phyloP scores from a whole-genome alignment of 1,284 basidiomycete species.

The Cryptococcus maquisensis region DNA sequence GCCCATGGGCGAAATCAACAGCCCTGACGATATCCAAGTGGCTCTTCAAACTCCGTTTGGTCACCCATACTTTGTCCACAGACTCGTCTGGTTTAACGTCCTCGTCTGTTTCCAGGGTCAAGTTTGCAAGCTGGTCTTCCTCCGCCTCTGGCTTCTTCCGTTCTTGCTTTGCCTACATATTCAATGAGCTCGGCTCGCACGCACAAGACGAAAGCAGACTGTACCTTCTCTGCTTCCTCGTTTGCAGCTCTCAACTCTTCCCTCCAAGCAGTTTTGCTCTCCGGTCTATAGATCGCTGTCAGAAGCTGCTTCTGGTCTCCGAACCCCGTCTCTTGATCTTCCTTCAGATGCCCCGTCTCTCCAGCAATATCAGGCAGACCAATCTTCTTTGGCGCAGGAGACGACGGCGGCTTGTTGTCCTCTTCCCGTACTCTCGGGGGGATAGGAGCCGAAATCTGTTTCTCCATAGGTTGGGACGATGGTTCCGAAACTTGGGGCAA shows the following conservation, averaged over 20 bases:
- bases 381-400: conserved; percentile 25
- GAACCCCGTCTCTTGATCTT: conserved; percentile 43
- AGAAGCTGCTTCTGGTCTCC: conserved; percentile 48
- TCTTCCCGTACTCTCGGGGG: not conserved
- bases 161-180: conserved; percentile 12
- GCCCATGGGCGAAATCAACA: conserved; percentile 74
- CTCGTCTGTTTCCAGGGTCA: conserved; percentile 53
- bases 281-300: conserved; percentile 82
- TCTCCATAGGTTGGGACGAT: not conserved
- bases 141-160: conserved; percentile 13
- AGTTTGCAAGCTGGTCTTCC: conserved; percentile 37
- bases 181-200: not conserved
- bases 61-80: conserved; percentile 67
- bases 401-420: conserved; percentile 28
- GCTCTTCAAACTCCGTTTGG: conserved; percentile 73
- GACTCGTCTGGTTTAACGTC: conserved; percentile 56
- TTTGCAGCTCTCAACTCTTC: conserved; percentile 54
- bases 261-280: conserved; percentile 76
- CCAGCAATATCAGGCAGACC: conserved; percentile 17
- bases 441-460: not conserved
- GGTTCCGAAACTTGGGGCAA: not conserved
- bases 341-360: not conserved
- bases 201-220: not conserved
- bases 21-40: conserved; percentile 91
- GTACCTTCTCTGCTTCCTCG: conserved; percentile 45